Evolutionary conservation across 371 early-diverging fungal species (phyloP).

Genomic region (Apophysomyces variabilis): DNA sequence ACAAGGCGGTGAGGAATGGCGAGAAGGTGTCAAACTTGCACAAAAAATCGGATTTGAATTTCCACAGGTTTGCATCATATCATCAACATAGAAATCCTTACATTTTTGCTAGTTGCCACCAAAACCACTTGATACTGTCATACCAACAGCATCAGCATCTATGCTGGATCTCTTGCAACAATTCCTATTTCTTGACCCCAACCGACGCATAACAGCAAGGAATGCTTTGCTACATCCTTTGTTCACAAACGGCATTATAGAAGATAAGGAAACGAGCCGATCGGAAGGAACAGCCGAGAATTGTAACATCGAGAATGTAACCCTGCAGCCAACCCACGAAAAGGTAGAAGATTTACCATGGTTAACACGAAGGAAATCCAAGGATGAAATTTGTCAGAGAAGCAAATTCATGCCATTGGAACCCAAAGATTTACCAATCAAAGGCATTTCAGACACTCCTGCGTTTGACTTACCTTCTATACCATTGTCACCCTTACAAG

Average conservation of each 20-base stretch:
- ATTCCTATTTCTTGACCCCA: slow-evolving; percentile 89
- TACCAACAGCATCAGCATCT: slow-evolving; percentile 66
- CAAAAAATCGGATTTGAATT: slow-evolving; percentile 63
- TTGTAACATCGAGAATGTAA: background rate
- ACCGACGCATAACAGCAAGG: slow-evolving; percentile 77
- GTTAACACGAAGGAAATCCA: slow-evolving; percentile 18
- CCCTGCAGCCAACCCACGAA: background rate
- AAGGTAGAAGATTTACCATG: slow-evolving; percentile 16
- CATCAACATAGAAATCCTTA: background rate
- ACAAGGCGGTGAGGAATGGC: slow-evolving; percentile 70
- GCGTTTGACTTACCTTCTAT: slow-evolving; percentile 21
- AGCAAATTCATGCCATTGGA: slow-evolving; percentile 5
- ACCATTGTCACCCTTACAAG: slow-evolving; percentile 22
- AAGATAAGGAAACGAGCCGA: background rate
- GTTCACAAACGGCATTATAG: slow-evolving; percentile 47
- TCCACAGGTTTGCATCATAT: slow-evolving; percentile 33
- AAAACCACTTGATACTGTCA: slow-evolving; percentile 39
- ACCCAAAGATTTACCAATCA: background rate
- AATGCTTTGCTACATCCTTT: slow-evolving; percentile 69
- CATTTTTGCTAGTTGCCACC: slow-evolving; percentile 16
- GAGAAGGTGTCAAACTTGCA: slow-evolving; percentile 68
- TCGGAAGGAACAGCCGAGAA: background rate
- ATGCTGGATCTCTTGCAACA: slow-evolving; percentile 80
- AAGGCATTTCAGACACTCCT: background rate
- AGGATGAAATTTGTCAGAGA: slow-evolving; percentile 10